A percentile compares a stretch with the other conserved stretches of the same genome.
phyloP scores from a whole-genome alignment of 2,329 filamentous ascomycete genomes.

The Gremmenia infestans region DNA sequence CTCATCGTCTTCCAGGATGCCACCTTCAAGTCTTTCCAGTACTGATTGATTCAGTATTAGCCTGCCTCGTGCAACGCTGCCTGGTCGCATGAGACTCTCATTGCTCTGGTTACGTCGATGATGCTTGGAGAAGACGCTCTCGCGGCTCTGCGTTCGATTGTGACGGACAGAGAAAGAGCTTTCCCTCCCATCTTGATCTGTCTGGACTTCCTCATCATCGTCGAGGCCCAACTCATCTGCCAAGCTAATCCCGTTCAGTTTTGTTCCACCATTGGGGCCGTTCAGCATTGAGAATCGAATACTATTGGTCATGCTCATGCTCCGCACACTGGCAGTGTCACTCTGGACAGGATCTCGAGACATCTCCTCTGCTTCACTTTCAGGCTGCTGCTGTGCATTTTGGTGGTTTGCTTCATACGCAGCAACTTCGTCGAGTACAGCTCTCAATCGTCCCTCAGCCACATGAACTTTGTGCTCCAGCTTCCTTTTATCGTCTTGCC shows the following conservation, averaged over 20 bases:
- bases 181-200: constrained; percentile 66
- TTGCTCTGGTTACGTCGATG: constrained; percentile 54
- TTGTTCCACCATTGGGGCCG: constrained; percentile 46
- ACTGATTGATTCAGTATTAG: constrained; percentile 50
- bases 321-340: constrained; percentile 68
- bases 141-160: constrained; percentile 51
- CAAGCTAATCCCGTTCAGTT: constrained; percentile 66
- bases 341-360: constrained; percentile 55
- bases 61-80: constrained; percentile 50
- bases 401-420: constrained; percentile 55
- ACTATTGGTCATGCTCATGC: constrained; percentile 67
- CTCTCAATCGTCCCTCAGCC: constrained; percentile 80
- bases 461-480: constrained; percentile 83
- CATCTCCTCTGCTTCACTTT: constrained; percentile 57
- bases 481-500: constrained; percentile 77
- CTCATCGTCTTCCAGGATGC: constrained; percentile 47
- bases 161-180: constrained; percentile 53
- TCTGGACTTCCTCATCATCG: constrained; percentile 64
- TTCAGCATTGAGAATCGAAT: constrained; percentile 69
- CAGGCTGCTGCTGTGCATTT: constrained; percentile 38
- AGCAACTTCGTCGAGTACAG: constrained; percentile 81
- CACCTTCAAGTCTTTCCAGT: constrained; percentile 50
- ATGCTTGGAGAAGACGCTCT: constrained; percentile 46
- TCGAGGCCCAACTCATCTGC: constrained; percentile 90
- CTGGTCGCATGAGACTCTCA: constrained; percentile 52